Conservation (phyloP, 2,329 filamentous ascomycete species). For the Apiospora saccharicola region DNA sequence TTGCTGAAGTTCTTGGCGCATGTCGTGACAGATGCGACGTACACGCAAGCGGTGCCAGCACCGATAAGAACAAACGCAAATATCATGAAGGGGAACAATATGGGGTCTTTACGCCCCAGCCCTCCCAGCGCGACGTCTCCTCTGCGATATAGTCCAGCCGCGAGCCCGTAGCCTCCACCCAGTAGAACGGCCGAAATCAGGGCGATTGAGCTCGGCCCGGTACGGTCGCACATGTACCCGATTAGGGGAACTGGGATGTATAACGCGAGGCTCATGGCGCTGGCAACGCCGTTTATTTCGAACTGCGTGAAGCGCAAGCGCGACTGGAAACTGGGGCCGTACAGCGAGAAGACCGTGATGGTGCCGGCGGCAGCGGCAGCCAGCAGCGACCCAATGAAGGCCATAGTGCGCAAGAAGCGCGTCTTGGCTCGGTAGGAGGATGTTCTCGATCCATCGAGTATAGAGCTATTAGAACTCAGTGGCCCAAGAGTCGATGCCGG, state of each 20-base stretch:
- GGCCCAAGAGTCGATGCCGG: slow-evolving; percentile 41
- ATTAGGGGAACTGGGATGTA: slow-evolving; percentile 92
- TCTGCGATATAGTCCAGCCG: slow-evolving; percentile 76
- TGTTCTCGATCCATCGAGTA: slow-evolving; percentile 37
- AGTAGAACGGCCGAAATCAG: slow-evolving; percentile 77
- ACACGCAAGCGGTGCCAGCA: slow-evolving; percentile 85
- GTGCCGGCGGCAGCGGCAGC: slow-evolving; percentile 83
- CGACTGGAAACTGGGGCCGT: slow-evolving; percentile 88
- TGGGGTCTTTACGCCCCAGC: slow-evolving; percentile 54
- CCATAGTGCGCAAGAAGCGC: slow-evolving; percentile 48
- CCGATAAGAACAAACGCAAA: slow-evolving; percentile 85
- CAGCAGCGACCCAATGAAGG: slow-evolving; percentile 63
- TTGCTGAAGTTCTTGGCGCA: slow-evolving; percentile 98
- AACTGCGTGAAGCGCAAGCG: slow-evolving; percentile 88
- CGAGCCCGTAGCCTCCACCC: slow-evolving; percentile 81
- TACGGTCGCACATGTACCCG: slow-evolving; percentile 90
- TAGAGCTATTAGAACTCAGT: slow-evolving; percentile 38
- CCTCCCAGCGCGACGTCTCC: slow-evolving; percentile 44
- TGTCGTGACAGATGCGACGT: slow-evolving; percentile 88
- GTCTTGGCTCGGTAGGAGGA: slow-evolving; percentile 36
- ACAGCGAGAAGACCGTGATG: slow-evolving; percentile 92
- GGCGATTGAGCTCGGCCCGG: slow-evolving; percentile 80
- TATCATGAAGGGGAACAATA: slow-evolving; percentile 85
- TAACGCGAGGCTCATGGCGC: slow-evolving; percentile 84
- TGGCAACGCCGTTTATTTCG: slow-evolving; percentile 88